Conservation (phyloP, 441 rosid genomes). For the Breynia disticha region DNA sequence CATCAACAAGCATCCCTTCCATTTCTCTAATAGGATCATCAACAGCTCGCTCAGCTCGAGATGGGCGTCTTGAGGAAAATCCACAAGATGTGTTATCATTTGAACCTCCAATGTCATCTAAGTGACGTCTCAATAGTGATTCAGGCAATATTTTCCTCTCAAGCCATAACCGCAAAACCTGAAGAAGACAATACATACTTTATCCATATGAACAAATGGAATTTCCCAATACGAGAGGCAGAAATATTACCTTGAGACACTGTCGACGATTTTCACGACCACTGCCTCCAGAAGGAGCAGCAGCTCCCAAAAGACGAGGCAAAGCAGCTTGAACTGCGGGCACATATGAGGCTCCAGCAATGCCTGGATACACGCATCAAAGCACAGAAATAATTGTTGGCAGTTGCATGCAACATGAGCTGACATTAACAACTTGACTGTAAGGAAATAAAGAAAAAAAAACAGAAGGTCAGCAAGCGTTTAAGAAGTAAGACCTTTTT, state of each 20-base stretch:
- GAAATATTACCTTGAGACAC: constrained; percentile 65
- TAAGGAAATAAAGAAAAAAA: not conserved
- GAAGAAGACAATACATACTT: constrained; percentile 15
- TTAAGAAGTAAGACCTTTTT: constrained; percentile 51
- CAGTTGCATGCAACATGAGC: not conserved
- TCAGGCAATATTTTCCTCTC: constrained; percentile 89
- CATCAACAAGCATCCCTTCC: constrained; percentile 99
- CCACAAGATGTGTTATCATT: constrained; percentile 60
- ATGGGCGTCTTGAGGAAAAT: constrained; percentile 62
- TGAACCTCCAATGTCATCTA: constrained; percentile 80
- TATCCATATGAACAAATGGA: not conserved
- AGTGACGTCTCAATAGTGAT: constrained; percentile 53
- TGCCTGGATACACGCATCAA: constrained; percentile 33
- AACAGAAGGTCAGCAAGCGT: not conserved
- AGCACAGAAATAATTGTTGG: not conserved
- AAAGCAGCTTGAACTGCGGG: constrained; percentile 88
- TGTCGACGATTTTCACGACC: constrained; percentile 96
- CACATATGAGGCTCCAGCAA: constrained; percentile 85
- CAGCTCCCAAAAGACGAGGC: constrained; percentile 90
- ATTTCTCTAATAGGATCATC: constrained; percentile 96
- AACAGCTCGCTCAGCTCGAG: constrained; percentile 85
- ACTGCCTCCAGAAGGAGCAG: constrained; percentile 79
- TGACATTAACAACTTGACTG: not conserved
- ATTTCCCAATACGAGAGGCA: not conserved
- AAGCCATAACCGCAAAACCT: constrained; percentile 90